Base-by-base conservation (phyloP, 2,329 filamentous ascomycete species). In the Claviceps sorghi region DNA sequence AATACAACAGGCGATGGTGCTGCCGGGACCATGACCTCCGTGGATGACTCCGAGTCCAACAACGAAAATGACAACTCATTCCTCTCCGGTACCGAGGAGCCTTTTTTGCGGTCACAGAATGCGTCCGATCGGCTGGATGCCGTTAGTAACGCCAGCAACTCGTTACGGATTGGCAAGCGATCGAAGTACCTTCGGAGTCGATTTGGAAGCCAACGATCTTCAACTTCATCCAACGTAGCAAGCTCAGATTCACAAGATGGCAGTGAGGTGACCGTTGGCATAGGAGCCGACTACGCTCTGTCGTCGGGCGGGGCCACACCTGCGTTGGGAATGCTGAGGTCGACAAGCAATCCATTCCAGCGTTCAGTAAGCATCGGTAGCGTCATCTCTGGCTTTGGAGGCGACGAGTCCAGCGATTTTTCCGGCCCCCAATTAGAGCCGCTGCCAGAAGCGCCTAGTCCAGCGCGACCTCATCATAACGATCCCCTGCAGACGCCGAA, bases 341-440 rank as follows among this genome's bases (percentile, higher is more conserved):
- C 68, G 52, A 63, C 71, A 26, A 79, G 76, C 63, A 74, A 78
- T 55, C 69, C 71, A 2, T 72, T 95, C 52, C 82, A 84, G 21
- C 78, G 91, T 26, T 79, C 89, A 11, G 83, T 90, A 55, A 96
- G 90, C 68, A 77, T 96, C 54, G 89, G 89, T 22, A 96, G 91
- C 65, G 88, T 95, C 70, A 85, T 82, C 2, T 95, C 89, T 5
- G 66, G 63, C 5, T 59, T 69, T 41, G 87, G 84, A 1, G 69
- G 76, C 47, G 78, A 82, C n/a, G 79, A 82, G 21, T 67, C 67
- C 49, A 67, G 71, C n/a, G 74, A 76, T 32, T 62, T 58, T 72
- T 62, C 63, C 32, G 62, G 64, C 41, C 69, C 66, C 47, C 76
- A 72, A 40, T 67, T 80, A 30, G 75, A 74, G 57, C 71, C 74